A percentile compares a stretch with the other conserved stretches of the same genome.
These are phyloP conservation scores for Annona squamosa DNA, from an alignment of 164 flowering plant species.

Conservation along the genomic window DNA sequence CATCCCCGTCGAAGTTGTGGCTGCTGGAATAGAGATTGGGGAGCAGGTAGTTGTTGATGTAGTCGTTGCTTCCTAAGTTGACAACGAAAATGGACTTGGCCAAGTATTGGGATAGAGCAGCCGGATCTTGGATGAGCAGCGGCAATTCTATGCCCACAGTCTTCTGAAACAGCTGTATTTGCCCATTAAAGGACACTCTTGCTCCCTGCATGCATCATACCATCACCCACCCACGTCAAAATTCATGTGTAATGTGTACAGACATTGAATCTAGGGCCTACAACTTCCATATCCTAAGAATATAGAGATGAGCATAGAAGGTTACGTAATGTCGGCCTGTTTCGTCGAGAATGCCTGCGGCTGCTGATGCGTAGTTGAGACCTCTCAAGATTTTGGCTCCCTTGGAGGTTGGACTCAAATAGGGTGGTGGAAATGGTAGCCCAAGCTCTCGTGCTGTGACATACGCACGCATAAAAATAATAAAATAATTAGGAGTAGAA, in stretches of 20 bases:
- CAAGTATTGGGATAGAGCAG: conserved; percentile 13
- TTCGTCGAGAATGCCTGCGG: conserved; percentile 37
- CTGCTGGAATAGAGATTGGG: conserved; percentile 22
- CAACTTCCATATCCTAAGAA: not conserved
- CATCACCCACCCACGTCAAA: not conserved
- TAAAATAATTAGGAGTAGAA: not conserved
- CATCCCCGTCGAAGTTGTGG: conserved; percentile 15
- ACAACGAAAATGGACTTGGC: conserved; percentile 25
- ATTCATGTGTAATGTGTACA: not conserved
- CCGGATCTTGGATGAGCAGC: conserved; percentile 11
- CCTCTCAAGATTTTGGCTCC: conserved; percentile 27
- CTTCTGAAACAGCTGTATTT: conserved; percentile 24
- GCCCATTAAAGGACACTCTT: conserved; percentile 24
- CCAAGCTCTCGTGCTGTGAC: conserved; percentile 25
- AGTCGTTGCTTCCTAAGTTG: conserved; percentile 36
- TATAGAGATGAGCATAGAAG: not conserved
- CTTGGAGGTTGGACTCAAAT: conserved; percentile 17
- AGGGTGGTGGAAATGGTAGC: conserved; percentile 32
- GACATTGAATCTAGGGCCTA: not conserved
- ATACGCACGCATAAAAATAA: not conserved
- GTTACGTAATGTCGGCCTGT: conserved; percentile 33
- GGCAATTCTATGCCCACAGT: conserved; percentile 19
- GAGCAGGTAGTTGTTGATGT: conserved; percentile 38
- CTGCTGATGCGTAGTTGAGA: conserved; percentile 42
- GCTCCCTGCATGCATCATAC: conserved; percentile 19